phyloP scores from a whole-genome alignment of 495 filamentous ascomycete species.

The Extremus antarcticus region DNA sequence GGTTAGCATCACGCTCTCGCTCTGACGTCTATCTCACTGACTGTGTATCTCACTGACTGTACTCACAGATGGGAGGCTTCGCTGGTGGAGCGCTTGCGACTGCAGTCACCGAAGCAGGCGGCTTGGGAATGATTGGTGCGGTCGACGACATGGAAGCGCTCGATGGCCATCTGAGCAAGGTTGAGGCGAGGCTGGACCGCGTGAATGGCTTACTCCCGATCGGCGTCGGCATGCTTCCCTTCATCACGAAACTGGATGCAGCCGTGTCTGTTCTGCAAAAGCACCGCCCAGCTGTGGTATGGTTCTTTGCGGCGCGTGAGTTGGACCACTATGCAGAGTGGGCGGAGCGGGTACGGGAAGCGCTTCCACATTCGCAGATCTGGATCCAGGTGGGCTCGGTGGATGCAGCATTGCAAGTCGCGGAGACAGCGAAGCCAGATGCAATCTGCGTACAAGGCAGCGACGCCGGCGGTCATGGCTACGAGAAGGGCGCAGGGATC shows the following conservation, averaged over 20 bases:
- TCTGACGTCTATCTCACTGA: not conserved
- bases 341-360: conserved; percentile 39
- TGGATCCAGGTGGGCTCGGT: conserved; percentile 64
- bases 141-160: conserved; percentile 26
- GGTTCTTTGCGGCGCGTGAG: conserved; percentile 55
- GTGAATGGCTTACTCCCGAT: conserved; percentile 38
- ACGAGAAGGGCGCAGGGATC: conserved; percentile 46
- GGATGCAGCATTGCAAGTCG: conserved; percentile 39
- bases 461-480: conserved; percentile 68
- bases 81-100: not conserved
- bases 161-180: conserved; percentile 16
- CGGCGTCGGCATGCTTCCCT: conserved; percentile 53
- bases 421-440: conserved; percentile 38
- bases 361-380: conserved; percentile 38
- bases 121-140: conserved; percentile 32
- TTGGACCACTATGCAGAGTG: conserved; percentile 43
- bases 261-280: conserved; percentile 32
- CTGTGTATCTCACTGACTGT: too few species aligned
- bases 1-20: conserved; percentile 39
- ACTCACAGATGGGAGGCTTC: conserved; percentile 9
- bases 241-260: conserved; percentile 34
- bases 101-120: conserved; percentile 16
- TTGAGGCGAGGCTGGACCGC: conserved; percentile 18
- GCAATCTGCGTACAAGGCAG: conserved; percentile 61
- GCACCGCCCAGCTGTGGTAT: conserved; percentile 49